A percentile compares a stretch with the other conserved stretches of the same genome.
Evolutionary conservation across 2,329 filamentous ascomycete species (phyloP).

Genomic region (Pseudocercospora macadamiae): DNA sequence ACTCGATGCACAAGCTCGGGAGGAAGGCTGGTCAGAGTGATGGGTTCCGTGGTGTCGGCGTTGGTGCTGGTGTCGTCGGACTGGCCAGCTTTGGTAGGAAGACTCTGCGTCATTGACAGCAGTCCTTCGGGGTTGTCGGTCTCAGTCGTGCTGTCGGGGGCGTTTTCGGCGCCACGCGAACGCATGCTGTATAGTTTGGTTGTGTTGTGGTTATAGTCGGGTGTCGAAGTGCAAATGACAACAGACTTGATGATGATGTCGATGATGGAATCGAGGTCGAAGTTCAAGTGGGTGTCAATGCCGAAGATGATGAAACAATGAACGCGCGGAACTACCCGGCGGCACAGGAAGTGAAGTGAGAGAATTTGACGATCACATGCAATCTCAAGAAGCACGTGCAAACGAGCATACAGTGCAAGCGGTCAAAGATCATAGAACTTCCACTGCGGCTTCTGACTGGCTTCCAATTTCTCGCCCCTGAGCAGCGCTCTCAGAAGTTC

Average conservation of each 20-base stretch:
- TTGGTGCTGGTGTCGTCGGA: not conserved
- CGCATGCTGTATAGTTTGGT: no score
- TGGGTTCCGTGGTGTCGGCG: not conserved
- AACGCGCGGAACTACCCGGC: no score
- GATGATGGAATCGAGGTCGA: not conserved
- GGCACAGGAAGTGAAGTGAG: not conserved
- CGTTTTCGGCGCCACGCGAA: no score
- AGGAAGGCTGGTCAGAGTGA: not conserved
- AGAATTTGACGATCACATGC: not conserved
- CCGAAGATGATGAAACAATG: not conserved
- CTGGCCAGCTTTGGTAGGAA: no score
- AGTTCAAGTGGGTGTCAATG: not conserved
- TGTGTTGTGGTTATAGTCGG: no score
- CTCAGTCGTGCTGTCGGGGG: no score
- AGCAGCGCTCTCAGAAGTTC: constrained; percentile 58
- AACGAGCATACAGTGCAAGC: not conserved
- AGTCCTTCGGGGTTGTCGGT: no score
- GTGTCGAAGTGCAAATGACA: no score
- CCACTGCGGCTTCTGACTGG: constrained; percentile 14
- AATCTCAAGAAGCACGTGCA: not conserved
- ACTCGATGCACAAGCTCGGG: not conserved
- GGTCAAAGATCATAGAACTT: constrained; percentile 20
- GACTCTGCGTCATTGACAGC: no score
- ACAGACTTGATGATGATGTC: not conserved
- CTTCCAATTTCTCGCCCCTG: constrained; percentile 43